Evolutionary conservation across 495 filamentous ascomycete genomes (phyloP), one percentile per base, ranked within the genome.

Genomic region (Chlorociboria aeruginascens): DNA sequence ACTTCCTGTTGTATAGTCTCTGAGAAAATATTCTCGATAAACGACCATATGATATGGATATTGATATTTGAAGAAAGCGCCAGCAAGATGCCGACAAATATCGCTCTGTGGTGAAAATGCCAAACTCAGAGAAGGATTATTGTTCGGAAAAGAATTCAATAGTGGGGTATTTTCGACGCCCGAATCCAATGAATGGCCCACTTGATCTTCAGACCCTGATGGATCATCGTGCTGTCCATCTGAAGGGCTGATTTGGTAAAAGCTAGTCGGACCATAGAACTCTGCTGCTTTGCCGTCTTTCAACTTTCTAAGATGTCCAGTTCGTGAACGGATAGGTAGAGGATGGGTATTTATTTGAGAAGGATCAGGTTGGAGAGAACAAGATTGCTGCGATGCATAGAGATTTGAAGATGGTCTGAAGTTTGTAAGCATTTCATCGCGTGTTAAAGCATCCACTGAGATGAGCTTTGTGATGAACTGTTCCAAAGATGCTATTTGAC

Each of bases 11-110:
- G 63, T 51, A 7, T 55, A 60, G 29, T 64, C 60, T 31, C 60
- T 45, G 13, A 64, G 40, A 20, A 64, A 64, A 16, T 52, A 61
- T 29, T 64, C 62, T 16, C 62, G 51, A 31, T 64, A 62, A 9
- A 64, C 43, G 32, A 54, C 57, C 62, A 64, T 64, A 35, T 57
- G 55, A 45, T 59, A 63, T 20, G 51, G 54, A 36, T 64, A 64
- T 28, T 59, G 53, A 31, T 52, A 40, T 25, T 52, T 45, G 46
- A 64, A 64, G 49, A 64, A 64, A 0, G 45, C 43, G n/a, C 53
- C 52, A 58, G 63, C 63, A 6, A 61, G 45, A 14, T 50, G 49
- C 43, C 55, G 49, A 38, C 58, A 64, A 13, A 58, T 52, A 16
- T 57, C 53, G 31, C 53, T 56, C 14, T 46, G 34, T 3, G 53